Evolutionary conservation across 495 filamentous ascomycete species (phyloP).

Genomic region (Rhizodiscina lignyota): DNA sequence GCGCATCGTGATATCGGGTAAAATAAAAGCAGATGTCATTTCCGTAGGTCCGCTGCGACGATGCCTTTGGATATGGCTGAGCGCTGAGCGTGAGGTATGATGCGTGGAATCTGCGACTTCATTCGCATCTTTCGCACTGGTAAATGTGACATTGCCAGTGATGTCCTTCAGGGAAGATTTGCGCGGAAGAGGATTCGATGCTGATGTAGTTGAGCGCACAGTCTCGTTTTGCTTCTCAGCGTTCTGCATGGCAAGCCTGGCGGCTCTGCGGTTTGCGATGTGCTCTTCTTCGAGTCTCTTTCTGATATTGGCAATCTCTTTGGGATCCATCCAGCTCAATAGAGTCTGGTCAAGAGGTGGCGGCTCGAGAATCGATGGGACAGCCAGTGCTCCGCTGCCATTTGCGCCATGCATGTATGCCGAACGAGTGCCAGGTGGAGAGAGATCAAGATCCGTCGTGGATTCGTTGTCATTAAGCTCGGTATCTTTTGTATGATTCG

Average conservation of each 20-base stretch:
- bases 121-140: constrained; percentile 5
- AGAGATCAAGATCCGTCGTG: constrained; percentile 15
- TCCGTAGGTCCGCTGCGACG: constrained; percentile 22
- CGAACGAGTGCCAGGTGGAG: neutral
- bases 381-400: neutral
- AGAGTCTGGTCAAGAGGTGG: constrained; percentile 11
- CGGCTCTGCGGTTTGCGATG: constrained; percentile 3
- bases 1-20: constrained; percentile 45
- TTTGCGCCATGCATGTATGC: constrained; percentile 1
- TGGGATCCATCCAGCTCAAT: constrained; percentile 13
- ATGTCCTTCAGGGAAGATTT: constrained; percentile 21
- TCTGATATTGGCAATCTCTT: constrained; percentile 16
- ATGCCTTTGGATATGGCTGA: constrained; percentile 5
- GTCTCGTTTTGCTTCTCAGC: constrained; percentile 8
- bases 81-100: constrained; percentile 1
- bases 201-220: constrained; percentile 5
- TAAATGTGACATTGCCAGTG: neutral
- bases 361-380: neutral
- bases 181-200: constrained; percentile 9
- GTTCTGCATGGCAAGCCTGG: neutral
- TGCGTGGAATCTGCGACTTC: constrained; percentile 16
- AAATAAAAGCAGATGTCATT: constrained; percentile 70
- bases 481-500: too few relatives aligned
- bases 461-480: constrained; percentile 7
- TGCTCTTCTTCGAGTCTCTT: constrained; percentile 19